phyloP scores from a whole-genome alignment of 2,329 filamentous ascomycete genomes.

The Grosmannia clavigera region DNA sequence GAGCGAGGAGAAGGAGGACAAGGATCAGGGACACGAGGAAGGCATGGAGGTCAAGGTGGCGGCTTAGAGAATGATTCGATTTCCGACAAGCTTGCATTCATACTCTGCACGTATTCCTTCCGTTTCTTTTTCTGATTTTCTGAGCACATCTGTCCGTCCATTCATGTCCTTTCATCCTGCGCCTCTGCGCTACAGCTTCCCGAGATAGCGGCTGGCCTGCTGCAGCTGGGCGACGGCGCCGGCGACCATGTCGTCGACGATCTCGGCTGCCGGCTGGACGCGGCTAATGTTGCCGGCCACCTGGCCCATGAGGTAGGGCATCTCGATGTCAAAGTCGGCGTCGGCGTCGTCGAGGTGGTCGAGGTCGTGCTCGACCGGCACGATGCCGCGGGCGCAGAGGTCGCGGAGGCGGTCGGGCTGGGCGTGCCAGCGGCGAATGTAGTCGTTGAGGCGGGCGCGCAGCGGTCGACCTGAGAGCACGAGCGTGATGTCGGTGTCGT shows the following conservation, averaged over 20 bases:
- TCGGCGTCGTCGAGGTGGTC: constrained; percentile 35
- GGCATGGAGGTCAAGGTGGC: not conserved
- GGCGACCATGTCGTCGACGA: constrained; percentile 82
- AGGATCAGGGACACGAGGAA: not conserved
- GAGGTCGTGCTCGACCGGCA: constrained; percentile 73
- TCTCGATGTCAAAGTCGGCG: constrained; percentile 55
- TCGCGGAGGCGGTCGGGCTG: constrained; percentile 61
- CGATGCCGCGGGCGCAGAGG: constrained; percentile 63
- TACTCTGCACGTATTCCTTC: not conserved
- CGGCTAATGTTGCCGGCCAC: constrained; percentile 67
- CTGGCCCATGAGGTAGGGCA: constrained; percentile 88
- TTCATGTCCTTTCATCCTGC: not conserved
- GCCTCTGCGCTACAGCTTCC: not conserved
- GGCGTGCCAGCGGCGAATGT: constrained; percentile 69
- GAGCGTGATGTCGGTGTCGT: constrained; percentile 71
- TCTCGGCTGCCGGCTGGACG: constrained; percentile 69
- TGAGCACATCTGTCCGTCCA: not conserved
- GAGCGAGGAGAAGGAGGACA: not conserved
- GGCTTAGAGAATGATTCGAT: not conserved
- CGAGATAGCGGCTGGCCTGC: constrained; percentile 47
- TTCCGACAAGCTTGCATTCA: too few species aligned
- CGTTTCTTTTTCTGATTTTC: not conserved
- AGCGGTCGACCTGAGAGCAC: constrained; percentile 74
- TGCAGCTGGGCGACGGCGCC: constrained; percentile 60
- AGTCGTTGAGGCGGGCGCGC: constrained; percentile 70